Conservation (phyloP, 2,329 filamentous ascomycete species). For the Penicillium capsulatum region DNA sequence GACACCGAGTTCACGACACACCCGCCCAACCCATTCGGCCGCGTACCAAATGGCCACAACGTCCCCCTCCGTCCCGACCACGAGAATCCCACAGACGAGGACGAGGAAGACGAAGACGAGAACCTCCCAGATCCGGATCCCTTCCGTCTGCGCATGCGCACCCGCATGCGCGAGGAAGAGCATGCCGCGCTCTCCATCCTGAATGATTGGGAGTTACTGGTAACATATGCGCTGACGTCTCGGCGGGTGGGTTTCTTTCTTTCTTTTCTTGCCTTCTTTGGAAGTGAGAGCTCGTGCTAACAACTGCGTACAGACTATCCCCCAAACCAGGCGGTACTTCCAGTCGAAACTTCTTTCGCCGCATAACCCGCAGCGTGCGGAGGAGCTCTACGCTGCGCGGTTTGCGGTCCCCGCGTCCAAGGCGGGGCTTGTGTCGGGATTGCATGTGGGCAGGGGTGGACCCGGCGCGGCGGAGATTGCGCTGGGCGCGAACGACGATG, state of each 20-base stretch:
- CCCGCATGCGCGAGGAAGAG: conserved; percentile 31
- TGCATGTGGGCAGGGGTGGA: background rate
- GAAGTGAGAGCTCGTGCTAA: too few relatives aligned
- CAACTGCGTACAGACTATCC: conserved; percentile 33
- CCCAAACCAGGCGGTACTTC: conserved; percentile 38
- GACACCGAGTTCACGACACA: conserved; percentile 4
- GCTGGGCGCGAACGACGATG: conserved; percentile 9
- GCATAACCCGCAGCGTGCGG: conserved; percentile 24
- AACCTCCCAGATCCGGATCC: background rate
- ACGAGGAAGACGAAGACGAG: background rate
- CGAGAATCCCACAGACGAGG: background rate
- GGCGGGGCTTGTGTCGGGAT: conserved; percentile 7
- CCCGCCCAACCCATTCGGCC: conserved; percentile 5
- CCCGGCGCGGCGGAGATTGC: conserved; percentile 5
- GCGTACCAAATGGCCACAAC: conserved; percentile 9
- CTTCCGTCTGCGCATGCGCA: conserved; percentile 9
- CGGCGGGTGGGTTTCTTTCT: conserved; percentile 29
- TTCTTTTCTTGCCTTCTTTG: background rate
- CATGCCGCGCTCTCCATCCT: conserved; percentile 39
- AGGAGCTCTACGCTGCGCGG: conserved; percentile 26
- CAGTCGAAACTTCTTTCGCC: conserved; percentile 33
- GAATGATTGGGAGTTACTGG: conserved; percentile 38
- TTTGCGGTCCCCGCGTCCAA: conserved; percentile 23
- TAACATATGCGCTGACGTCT: conserved; percentile 38
- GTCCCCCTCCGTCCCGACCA: conserved; percentile 16